A percentile compares a stretch with the other conserved stretches of the same genome.
These are phyloP conservation scores for Sarocladiaceae sp. DNA, from an alignment of 2,329 filamentous ascomycete genomes.

Conservation along the genomic window DNA sequence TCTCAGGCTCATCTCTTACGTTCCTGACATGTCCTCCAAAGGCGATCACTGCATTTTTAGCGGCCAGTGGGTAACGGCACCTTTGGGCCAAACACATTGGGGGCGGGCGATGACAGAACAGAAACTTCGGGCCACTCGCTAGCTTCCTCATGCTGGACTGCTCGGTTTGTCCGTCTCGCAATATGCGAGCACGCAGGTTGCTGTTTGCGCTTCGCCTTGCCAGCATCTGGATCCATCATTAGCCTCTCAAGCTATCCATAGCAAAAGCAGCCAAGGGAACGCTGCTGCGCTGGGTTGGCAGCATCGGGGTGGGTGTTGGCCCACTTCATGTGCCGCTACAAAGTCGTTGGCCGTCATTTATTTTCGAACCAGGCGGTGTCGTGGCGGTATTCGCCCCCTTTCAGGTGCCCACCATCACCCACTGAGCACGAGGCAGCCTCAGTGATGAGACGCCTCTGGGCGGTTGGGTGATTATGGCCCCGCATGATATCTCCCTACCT, in stretches of 20 bases:
- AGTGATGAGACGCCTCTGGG: background rate
- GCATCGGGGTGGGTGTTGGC: background rate
- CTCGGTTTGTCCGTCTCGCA: background rate
- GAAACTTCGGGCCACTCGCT: too few relatives aligned
- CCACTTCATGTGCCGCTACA: slow-evolving; percentile 8
- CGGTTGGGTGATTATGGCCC: background rate
- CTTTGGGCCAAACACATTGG: background rate
- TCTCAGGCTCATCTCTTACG: background rate
- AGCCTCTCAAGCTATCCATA: background rate
- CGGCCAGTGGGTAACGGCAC: too few relatives aligned
- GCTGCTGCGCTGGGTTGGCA: background rate
- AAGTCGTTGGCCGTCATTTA: background rate
- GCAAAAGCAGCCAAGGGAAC: background rate
- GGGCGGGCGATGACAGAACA: too few relatives aligned
- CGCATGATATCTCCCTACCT: background rate
- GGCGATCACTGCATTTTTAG: too few relatives aligned
- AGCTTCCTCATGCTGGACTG: too few relatives aligned
- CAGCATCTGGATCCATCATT: background rate
- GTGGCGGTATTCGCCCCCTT: background rate
- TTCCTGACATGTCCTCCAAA: too few relatives aligned
- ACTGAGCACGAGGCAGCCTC: background rate
- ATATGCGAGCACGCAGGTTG: background rate
- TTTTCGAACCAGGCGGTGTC: slow-evolving; percentile 9
- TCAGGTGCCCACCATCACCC: background rate
- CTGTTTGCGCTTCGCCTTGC: background rate